Evolutionary conservation across 805 yeast species (phyloP).

Genomic region (Schwanniomyces vanrijiae): DNA sequence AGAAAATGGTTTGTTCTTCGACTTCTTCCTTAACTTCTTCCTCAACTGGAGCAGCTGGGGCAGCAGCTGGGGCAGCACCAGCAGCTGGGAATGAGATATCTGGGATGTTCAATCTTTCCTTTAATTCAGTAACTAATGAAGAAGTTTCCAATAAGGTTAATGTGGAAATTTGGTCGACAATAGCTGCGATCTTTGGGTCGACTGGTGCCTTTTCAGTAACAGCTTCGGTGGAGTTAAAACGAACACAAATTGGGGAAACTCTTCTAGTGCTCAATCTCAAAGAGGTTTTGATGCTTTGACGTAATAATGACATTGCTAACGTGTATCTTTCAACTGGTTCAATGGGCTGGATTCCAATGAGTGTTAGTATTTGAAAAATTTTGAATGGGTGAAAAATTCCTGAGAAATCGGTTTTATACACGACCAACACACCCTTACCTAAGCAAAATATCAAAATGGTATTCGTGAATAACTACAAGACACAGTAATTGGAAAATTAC

Average conservation of each 20-base stretch:
- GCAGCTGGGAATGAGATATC: slow-evolving; percentile 86
- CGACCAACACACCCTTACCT: slow-evolving; percentile 7
- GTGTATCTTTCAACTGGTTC: neutral
- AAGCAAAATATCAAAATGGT: slow-evolving; percentile 5
- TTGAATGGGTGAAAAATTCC: slow-evolving; percentile 4
- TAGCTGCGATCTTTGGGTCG: slow-evolving; percentile 82
- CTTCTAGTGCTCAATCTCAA: slow-evolving; percentile 32
- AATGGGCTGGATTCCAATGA: neutral
- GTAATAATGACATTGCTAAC: slow-evolving; percentile 27
- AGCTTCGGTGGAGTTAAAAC: slow-evolving; percentile 51
- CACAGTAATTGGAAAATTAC: neutral
- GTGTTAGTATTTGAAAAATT: slow-evolving; percentile 7
- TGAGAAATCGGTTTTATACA: slow-evolving; percentile 1
- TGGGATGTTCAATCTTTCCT: slow-evolving; percentile 83
- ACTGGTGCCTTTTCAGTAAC: slow-evolving; percentile 47
- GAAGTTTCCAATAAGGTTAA: slow-evolving; percentile 93
- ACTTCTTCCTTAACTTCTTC: slow-evolving; percentile 73
- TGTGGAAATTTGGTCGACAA: slow-evolving; percentile 88
- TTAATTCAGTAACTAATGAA: slow-evolving; percentile 75
- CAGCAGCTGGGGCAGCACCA: slow-evolving; percentile 53
- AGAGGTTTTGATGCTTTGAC: slow-evolving; percentile 39
- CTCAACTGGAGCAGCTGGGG: slow-evolving; percentile 70
- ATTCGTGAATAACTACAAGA: neutral
- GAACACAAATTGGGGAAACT: slow-evolving; percentile 24
- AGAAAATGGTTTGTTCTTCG: slow-evolving; percentile 91